Percentiles rank a stretch among this genome's conserved stretches.
phyloP scores from a whole-genome alignment of 495 filamentous ascomycete species.

The Podospora pseudocomata region DNA sequence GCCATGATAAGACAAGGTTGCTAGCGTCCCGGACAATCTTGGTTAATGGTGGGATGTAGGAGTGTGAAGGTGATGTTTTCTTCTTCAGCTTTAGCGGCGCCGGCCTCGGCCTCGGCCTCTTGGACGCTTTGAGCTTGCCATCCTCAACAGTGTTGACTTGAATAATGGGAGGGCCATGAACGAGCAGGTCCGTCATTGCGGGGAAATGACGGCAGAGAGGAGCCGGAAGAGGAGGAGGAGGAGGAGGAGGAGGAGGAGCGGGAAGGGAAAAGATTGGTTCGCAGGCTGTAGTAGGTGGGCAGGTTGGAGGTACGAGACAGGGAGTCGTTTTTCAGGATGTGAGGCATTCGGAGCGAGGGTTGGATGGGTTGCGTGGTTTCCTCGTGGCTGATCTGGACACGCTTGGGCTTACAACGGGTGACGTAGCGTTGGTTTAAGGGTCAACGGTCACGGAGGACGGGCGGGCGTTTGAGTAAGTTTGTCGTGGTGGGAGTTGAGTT shows the following conservation, averaged over 20 bases:
- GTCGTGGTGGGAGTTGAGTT: background rate
- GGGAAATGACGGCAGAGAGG: background rate
- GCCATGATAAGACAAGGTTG: conserved; percentile 48
- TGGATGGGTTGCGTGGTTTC: background rate
- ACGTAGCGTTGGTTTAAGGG: background rate
- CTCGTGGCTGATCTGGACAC: background rate
- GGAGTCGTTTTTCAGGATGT: background rate
- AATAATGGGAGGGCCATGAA: conserved; percentile 20
- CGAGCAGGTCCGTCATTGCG: conserved; percentile 29
- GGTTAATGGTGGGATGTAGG: conserved; percentile 19
- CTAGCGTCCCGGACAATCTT: conserved; percentile 33
- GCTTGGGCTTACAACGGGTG: background rate
- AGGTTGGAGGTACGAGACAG: background rate
- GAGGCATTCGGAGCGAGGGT: background rate
- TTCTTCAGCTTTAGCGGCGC: conserved; percentile 15
- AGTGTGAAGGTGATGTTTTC: conserved; percentile 10
- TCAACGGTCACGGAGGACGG: background rate
- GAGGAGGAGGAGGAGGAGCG: background rate
- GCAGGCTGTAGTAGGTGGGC: background rate
- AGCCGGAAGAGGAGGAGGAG: background rate
- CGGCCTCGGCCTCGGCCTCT: background rate
- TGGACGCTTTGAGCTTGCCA: conserved; percentile 10
- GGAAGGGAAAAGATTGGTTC: background rate
- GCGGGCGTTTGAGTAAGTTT: conserved; percentile 8
- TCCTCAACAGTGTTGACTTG: conserved; percentile 14